Percentiles rank a stretch among this genome's conserved stretches.
phyloP scores from a whole-genome alignment of 108 stramenopile species.

The Cyclostephanos tholiformis region DNA sequence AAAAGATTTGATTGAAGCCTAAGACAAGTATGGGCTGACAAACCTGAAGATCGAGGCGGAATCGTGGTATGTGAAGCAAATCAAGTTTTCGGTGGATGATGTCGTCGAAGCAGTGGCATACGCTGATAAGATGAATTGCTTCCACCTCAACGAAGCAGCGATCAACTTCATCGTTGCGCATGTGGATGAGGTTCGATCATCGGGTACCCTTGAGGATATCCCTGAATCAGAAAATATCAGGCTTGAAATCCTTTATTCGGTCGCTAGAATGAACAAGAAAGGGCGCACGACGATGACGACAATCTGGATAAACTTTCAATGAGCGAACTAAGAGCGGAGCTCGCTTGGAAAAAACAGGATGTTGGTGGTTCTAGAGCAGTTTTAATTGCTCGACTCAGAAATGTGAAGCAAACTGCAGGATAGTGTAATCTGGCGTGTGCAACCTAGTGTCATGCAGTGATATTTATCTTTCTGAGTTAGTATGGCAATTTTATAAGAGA shows the following conservation, averaged over 20 bases:
- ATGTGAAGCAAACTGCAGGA: no score
- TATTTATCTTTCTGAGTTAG: no score
- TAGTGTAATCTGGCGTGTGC: no score
- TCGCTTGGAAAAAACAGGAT: neutral
- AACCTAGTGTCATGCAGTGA: no score
- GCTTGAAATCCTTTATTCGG: neutral
- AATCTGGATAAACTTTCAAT: neutral
- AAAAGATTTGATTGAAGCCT: constrained; percentile 29
- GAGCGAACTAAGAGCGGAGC: neutral
- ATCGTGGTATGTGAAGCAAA: constrained; percentile 12
- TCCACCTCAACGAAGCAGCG: constrained; percentile 19
- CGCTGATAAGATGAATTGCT: constrained; percentile 25
- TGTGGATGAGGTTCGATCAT: constrained; percentile 15
- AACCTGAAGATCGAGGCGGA: constrained; percentile 33
- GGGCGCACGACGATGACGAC: neutral
- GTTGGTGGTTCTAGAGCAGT: neutral
- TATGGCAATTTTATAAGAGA: no score
- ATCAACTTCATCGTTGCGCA: constrained; percentile 26
- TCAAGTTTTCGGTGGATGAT: constrained; percentile 14
- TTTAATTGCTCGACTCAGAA: neutral
- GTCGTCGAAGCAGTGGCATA: constrained; percentile 21
- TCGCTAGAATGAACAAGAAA: neutral
- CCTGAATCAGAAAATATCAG: neutral
- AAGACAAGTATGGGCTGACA: constrained; percentile 26
- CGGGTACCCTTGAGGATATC: neutral